Evolutionary conservation across 2,329 filamentous ascomycete genomes (phyloP), one percentile per base, ranked within the genome.

Genomic region (Nemania serpens): DNA sequence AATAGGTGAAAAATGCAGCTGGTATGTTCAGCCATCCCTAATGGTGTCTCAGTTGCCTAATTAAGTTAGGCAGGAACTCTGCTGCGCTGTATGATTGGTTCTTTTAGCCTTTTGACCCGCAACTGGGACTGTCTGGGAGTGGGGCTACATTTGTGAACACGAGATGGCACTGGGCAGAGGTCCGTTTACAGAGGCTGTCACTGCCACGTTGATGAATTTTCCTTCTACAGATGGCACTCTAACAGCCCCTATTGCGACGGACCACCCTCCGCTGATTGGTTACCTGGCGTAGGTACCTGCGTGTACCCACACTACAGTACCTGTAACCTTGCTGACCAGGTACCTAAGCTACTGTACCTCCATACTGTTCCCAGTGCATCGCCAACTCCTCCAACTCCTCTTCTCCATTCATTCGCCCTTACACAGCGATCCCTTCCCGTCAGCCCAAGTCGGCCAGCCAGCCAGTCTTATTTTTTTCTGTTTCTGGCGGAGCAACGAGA

Each of bases 401-500:
- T 57, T 46, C 10, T n/a, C 39, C 39, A 42, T 39, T 39, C 18
- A 33, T 43, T 54, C 34, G 54, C 37, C 50, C 18, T 18, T 42
- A 11, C 51, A n/a, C 45, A 51, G 41, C 25, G 36, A 15, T 22
- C 53, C 20, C n/a, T 39, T 29, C 25, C 25, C 43, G 50, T 54
- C 62, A 55, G 48, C 56, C 60, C 57, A 53, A 60, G 39, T 39
- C 51, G 53, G 45, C 36, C 54, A 41, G 34, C 36, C 55, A 47
- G 25, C 61, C 36, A 12, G 15, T 10, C 36, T 3, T 29, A 3
- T 29, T 4, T 29, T 29, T 29, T 29, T 29, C 58, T 39, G 61
- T 55, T 42, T 65, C 57, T 67, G 65, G 65, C 63, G 53, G 60
- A 65, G 65, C 63, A 65, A 67, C 64, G 51, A 66, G 62, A 63